Percentiles rank a stretch among this genome's conserved stretches.
Evolutionary conservation across 2,329 filamentous ascomycete species (phyloP).

Genomic region (Sporothrix inflata): DNA sequence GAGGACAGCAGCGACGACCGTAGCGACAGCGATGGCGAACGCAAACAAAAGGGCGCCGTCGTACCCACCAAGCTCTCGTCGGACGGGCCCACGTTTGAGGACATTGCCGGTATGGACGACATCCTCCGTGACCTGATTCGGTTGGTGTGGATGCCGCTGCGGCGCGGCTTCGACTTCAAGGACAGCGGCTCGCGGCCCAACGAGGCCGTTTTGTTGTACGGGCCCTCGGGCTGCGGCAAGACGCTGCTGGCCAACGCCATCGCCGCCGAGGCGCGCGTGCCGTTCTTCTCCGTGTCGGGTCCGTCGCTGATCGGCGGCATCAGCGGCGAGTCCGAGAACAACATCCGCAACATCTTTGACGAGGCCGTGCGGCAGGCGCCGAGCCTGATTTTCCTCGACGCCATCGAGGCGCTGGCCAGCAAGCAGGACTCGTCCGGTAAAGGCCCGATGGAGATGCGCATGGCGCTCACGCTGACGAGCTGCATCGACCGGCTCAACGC

Average conservation of each 20-base stretch:
- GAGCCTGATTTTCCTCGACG: slow-evolving; percentile 87
- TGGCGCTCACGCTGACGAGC: slow-evolving; percentile 78
- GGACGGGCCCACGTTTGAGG: slow-evolving; percentile 67
- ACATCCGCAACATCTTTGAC: slow-evolving; percentile 82
- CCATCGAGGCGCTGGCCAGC: slow-evolving; percentile 88
- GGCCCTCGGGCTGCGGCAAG: slow-evolving; percentile 84
- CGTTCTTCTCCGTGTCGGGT: slow-evolving; percentile 80
- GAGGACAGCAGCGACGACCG: slow-evolving; percentile 23
- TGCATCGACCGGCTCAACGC: slow-evolving; percentile 85
- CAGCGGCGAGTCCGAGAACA: slow-evolving; percentile 88
- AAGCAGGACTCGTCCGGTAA: slow-evolving; percentile 73
- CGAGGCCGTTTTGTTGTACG: slow-evolving; percentile 76
- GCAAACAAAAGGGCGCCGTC: slow-evolving; percentile 46
- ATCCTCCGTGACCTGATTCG: slow-evolving; percentile 71
- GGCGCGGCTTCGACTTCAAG: slow-evolving; percentile 66
- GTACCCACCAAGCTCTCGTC: slow-evolving; percentile 62
- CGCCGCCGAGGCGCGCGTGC: slow-evolving; percentile 73
- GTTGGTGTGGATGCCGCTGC: slow-evolving; percentile 73
- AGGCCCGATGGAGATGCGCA: slow-evolving; percentile 81
- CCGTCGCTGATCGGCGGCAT: slow-evolving; percentile 83
- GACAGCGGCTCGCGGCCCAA: slow-evolving; percentile 69
- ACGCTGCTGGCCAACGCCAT: slow-evolving; percentile 82
- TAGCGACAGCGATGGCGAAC: slow-evolving; percentile 19
- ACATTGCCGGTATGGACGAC: slow-evolving; percentile 76
- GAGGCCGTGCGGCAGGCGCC: slow-evolving; percentile 85